Percentiles rank a stretch among this genome's conserved stretches.
Evolutionary conservation across 345 rosid species (phyloP).

Genomic region (Salix caprea): DNA sequence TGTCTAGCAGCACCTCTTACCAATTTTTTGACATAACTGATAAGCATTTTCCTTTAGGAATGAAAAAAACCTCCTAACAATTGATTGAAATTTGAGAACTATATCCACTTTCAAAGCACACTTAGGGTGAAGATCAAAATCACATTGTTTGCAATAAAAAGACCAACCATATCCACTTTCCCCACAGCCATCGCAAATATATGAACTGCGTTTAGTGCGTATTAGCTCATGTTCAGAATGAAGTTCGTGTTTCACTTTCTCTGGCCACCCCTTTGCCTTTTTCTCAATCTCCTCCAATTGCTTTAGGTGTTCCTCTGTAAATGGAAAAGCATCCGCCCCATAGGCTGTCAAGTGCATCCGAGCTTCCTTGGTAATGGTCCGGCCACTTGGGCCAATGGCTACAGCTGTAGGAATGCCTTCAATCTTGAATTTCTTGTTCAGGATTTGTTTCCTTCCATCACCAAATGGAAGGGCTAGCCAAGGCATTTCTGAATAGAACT

Average conservation of each 20-base stretch:
- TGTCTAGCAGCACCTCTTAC: too few relatives aligned
- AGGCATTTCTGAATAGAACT: slow-evolving; percentile 55
- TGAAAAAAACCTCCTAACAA: too few relatives aligned
- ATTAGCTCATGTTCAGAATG: slow-evolving; percentile 10
- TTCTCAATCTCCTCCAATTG: slow-evolving; percentile 27
- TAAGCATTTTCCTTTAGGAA: too few relatives aligned
- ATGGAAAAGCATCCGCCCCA: slow-evolving; percentile 65
- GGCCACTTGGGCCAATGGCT: slow-evolving; percentile 50
- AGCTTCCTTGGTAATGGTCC: slow-evolving; percentile 45
- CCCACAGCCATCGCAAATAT: neutral
- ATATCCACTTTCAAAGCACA: slow-evolving; percentile 18
- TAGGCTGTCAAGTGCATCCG: slow-evolving; percentile 31
- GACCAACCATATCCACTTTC: slow-evolving; percentile 9
- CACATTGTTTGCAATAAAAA: slow-evolving; percentile 5
- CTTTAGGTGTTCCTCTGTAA: slow-evolving; percentile 48
- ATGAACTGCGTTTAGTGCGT: neutral
- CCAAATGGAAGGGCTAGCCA: slow-evolving; percentile 73
- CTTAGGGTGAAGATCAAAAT: slow-evolving; percentile 24
- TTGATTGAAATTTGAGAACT: too few relatives aligned
- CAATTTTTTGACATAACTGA: too few relatives aligned
- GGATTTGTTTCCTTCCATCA: slow-evolving; percentile 44
- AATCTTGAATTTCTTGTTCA: slow-evolving; percentile 45
- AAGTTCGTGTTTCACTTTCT: slow-evolving; percentile 13
- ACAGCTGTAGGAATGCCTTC: slow-evolving; percentile 53
- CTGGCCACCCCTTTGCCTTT: slow-evolving; percentile 5